Base-by-base conservation (phyloP, 305 asterid genomes). In the Rubia peregrina region DNA sequence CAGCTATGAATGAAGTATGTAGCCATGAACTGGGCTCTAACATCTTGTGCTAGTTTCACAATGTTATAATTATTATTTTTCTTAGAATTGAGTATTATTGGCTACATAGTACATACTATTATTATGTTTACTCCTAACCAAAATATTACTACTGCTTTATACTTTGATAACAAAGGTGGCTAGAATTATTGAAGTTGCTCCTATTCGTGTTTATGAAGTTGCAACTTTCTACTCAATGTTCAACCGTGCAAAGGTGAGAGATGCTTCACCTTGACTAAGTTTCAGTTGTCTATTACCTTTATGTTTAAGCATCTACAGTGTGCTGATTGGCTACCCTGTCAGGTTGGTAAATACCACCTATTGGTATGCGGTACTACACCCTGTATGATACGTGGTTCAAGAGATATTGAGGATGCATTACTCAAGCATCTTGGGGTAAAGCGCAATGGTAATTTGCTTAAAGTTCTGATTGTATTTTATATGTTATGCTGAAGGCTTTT, bases 301-400 rank as follows among this genome's bases (percentile, higher is more conserved):
- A 16, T 51, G 9, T 17, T 51, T 17, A 51, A 71, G 59, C 69
- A 70, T 59, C 55, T 67, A 62, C 8, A 42, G 38, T 66, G 65
- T 74, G 60, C 71, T 81, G 41, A 68, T 33, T 38, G 75, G 26
- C 69, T 72, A 72, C 62, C 67, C 69, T 74, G 71, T 33, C 80
- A 94, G 99, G 99, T 91, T 60, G 99, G 99, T 44, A 89, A 80
- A 81, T 94, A 94, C 83, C 99, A 94, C 81, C 98, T 94, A 77
- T 77, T 94, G 90, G 98, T 91, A 22, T 94, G 99, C 80, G 98
- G 98, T 51, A 94, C 99, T 22, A 88, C 99, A 62, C 99, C 99
- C 75, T 94, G 99, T 85, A 94, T 94, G 99, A 76, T 94, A 41
- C 95, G 96, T 68, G 99, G 99, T 74, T 89, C 99, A 75, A 81